Evolutionary conservation across 345 rosid species (phyloP).

Genomic region (Moringa oleifera): DNA sequence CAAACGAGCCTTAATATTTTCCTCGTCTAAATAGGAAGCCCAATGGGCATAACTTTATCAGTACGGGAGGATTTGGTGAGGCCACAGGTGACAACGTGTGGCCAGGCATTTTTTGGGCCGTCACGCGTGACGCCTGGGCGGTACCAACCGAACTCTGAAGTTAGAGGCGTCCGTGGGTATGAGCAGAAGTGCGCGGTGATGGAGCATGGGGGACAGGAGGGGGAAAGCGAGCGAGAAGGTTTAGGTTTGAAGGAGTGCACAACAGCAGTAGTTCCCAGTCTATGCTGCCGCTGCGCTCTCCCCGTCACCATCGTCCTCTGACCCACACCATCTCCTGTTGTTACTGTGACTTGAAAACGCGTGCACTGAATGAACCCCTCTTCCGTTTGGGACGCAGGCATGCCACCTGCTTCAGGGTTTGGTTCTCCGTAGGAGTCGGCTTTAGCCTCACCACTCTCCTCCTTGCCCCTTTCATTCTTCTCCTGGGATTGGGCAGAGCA

Average conservation of each 20-base stretch:
- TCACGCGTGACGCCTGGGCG: too few species aligned
- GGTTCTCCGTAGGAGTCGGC: conserved; percentile 89
- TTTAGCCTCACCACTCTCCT: conserved; percentile 54
- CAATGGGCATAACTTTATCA: too few species aligned
- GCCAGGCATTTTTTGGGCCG: too few species aligned
- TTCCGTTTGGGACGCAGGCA: conserved; percentile 57
- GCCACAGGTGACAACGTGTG: too few species aligned
- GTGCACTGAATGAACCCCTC: conserved; percentile 37
- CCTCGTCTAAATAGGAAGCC: too few species aligned
- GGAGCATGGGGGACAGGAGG: conserved; percentile 25
- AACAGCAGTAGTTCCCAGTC: not conserved
- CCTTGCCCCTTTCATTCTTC: conserved; percentile 35
- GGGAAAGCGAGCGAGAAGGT: conserved; percentile 22
- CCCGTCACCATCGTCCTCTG: not conserved
- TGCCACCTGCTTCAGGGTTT: conserved; percentile 36
- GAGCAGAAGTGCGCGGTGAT: too few species aligned
- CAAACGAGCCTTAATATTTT: too few species aligned
- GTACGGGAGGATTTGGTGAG: too few species aligned
- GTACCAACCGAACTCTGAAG: too few species aligned
- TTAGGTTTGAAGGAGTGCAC: conserved; percentile 23
- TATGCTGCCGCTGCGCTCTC: conserved; percentile 14
- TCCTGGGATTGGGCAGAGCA: conserved; percentile 13
- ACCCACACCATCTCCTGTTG: conserved; percentile 33
- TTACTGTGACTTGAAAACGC: conserved; percentile 61
- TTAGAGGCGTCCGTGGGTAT: too few species aligned